Conservation (phyloP, 2,329 filamentous ascomycete species). For the Teratosphaeria epicoccoides region DNA sequence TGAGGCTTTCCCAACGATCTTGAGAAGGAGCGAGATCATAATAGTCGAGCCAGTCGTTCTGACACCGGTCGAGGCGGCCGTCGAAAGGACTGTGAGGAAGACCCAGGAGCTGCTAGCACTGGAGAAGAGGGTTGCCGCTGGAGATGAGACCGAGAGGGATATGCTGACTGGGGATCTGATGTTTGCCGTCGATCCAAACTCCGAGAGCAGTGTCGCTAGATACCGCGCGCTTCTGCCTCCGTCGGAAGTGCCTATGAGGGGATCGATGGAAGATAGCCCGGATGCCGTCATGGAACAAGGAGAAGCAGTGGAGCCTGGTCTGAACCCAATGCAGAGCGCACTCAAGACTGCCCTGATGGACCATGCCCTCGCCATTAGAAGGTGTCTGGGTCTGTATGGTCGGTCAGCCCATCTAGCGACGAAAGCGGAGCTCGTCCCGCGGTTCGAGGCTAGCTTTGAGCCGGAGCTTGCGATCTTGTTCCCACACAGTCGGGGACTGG, state of each 20-base stretch:
- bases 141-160: constrained; percentile 52
- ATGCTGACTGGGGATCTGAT: constrained; percentile 65
- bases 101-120: constrained; percentile 71
- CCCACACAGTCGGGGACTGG: constrained; percentile 21
- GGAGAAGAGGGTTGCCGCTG: constrained; percentile 53
- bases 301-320: constrained; percentile 28
- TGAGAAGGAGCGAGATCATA: constrained; percentile 77
- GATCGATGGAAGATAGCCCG: constrained; percentile 27
- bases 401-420: constrained; percentile 48
- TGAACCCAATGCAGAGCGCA: constrained; percentile 58
- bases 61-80: constrained; percentile 69
- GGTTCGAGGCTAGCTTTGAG: constrained; percentile 37
- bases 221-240: constrained; percentile 65
- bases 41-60: constrained; percentile 55
- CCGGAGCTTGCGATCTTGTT: constrained; percentile 33
- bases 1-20: constrained; percentile 81
- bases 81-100: constrained; percentile 84
- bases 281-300: constrained; percentile 18
- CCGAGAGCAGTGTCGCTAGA: constrained; percentile 64
- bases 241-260: constrained; percentile 29
- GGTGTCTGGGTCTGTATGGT: constrained; percentile 58
- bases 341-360: constrained; percentile 79
- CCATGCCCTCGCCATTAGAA: constrained; percentile 77
- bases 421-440: constrained; percentile 19
- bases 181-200: constrained; percentile 62